Percentiles rank a stretch among this genome's conserved stretches.
phyloP scores from a whole-genome alignment of 1,139 yeast genomes.

The Spencermartinsiella ligniputridi region DNA sequence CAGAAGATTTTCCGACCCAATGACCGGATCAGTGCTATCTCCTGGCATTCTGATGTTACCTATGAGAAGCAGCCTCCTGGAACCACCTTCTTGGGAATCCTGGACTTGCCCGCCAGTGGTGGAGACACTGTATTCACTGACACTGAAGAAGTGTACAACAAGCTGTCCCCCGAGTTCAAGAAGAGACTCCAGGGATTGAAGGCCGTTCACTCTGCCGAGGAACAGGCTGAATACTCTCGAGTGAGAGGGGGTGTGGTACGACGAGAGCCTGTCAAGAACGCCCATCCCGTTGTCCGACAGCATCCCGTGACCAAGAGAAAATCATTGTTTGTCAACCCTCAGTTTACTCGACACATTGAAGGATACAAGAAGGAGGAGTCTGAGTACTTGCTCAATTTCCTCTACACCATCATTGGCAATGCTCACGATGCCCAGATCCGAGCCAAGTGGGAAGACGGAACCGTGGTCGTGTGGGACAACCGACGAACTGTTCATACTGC shows the following conservation, averaged over 20 bases:
- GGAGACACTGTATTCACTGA: slow-evolving; percentile 61
- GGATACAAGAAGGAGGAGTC: slow-evolving; percentile 57
- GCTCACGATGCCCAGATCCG: slow-evolving; percentile 53
- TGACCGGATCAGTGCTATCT: slow-evolving; percentile 33
- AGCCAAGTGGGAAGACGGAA: slow-evolving; percentile 54
- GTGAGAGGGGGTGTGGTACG: slow-evolving; percentile 46
- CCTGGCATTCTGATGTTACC: slow-evolving; percentile 58
- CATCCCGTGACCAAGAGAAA: slow-evolving; percentile 56
- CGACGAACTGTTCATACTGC: slow-evolving; percentile 63
- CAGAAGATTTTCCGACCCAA: slow-evolving; percentile 10
- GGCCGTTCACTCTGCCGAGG: slow-evolving; percentile 50
- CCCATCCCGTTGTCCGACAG: slow-evolving; percentile 54
- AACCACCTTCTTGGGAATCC: slow-evolving; percentile 49
- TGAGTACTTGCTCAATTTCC: slow-evolving; percentile 45
- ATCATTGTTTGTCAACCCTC: slow-evolving; percentile 48
- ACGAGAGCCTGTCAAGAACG: slow-evolving; percentile 45
- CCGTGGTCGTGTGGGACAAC: slow-evolving; percentile 66
- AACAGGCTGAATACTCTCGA: slow-evolving; percentile 44
- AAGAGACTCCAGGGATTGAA: slow-evolving; percentile 46
- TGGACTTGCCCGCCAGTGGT: slow-evolving; percentile 51
- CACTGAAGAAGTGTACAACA: slow-evolving; percentile 51
- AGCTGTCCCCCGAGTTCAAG: slow-evolving; percentile 52
- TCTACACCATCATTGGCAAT: slow-evolving; percentile 44
- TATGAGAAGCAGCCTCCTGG: slow-evolving; percentile 66
- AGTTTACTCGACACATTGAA: slow-evolving; percentile 51